Percentiles rank a stretch among this genome's conserved stretches.
Evolutionary conservation across 2,329 filamentous ascomycete genomes (phyloP).

Genomic region (Trichophyton verrucosum): DNA sequence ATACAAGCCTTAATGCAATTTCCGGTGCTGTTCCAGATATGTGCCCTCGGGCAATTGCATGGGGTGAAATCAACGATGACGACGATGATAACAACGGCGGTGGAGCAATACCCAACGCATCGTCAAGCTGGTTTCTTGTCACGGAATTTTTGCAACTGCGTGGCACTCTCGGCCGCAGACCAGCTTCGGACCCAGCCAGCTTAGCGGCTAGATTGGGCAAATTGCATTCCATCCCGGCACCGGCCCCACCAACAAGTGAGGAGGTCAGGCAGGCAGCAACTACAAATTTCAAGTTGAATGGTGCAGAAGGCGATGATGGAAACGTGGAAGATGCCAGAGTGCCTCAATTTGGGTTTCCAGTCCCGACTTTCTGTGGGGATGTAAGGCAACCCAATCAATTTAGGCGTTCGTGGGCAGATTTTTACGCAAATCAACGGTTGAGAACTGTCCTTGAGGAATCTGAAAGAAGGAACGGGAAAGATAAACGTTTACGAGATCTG

Average conservation of each 20-base stretch:
- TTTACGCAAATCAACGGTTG: slow-evolving; percentile 68
- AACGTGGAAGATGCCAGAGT: slow-evolving; percentile 22
- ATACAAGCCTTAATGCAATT: slow-evolving; percentile 72
- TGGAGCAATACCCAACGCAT: slow-evolving; percentile 11
- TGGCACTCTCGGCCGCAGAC: slow-evolving; percentile 33
- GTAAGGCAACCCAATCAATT: slow-evolving; percentile 71
- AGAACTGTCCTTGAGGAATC: slow-evolving; percentile 49
- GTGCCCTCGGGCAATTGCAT: slow-evolving; percentile 62
- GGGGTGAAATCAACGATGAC: slow-evolving; percentile 42
- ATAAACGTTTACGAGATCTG: slow-evolving; percentile 48
- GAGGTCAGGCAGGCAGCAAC: neutral
- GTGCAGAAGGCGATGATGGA: slow-evolving; percentile 10
- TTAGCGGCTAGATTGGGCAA: slow-evolving; percentile 66
- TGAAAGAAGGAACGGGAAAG: slow-evolving; percentile 50
- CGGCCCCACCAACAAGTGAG: slow-evolving; percentile 24
- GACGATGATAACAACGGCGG: slow-evolving; percentile 26
- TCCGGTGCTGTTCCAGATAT: slow-evolving; percentile 57
- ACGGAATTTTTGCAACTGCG: slow-evolving; percentile 71
- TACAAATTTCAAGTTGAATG: neutral
- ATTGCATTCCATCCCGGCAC: slow-evolving; percentile 64
- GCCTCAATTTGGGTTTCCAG: slow-evolving; percentile 70
- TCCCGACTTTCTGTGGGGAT: slow-evolving; percentile 73
- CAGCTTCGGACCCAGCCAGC: slow-evolving; percentile 25
- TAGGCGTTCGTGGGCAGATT: slow-evolving; percentile 64
- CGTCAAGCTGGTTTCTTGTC: slow-evolving; percentile 39